Evolutionary conservation across 2,329 filamentous ascomycete genomes (phyloP).

Genomic region (Diaporthe sp.): DNA sequence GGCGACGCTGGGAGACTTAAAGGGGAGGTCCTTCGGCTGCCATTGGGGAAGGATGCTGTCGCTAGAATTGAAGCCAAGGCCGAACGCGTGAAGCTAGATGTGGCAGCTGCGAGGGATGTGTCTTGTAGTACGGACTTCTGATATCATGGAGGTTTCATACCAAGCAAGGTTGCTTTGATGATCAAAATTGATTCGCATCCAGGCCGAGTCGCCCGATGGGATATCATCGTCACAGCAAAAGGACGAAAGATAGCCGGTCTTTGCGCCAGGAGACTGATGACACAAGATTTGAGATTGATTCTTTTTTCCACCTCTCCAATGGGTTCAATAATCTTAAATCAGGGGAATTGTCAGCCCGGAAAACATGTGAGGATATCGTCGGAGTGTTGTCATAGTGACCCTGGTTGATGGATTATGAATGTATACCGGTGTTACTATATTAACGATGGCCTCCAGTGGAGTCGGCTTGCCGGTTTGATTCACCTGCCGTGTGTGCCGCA

Average conservation of each 20-base stretch:
- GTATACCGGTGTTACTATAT: no score
- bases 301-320: no score
- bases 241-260: not conserved
- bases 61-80: conserved; percentile 12
- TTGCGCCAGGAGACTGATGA: not conserved
- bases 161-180: not conserved
- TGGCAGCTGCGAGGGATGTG: conserved; percentile 9
- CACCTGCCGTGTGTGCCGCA: no score
- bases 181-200: not conserved
- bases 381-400: no score
- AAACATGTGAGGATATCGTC: no score
- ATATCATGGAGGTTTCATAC: not conserved
- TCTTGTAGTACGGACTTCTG: conserved; percentile 23
- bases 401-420: no score
- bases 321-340: no score
- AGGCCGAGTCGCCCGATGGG: not conserved
- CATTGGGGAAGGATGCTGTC: conserved; percentile 53
- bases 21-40: conserved; percentile 53
- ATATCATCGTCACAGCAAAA: not conserved
- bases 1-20: conserved; percentile 50
- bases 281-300: not conserved
- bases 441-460: no score
- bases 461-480: no score
- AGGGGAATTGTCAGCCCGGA: no score
- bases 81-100: conserved; percentile 1